Evolutionary conservation across 139 green algal genomes (phyloP), one percentile per base, ranked within the genome.

Genomic region (Zygnema circumcarinatum): DNA sequence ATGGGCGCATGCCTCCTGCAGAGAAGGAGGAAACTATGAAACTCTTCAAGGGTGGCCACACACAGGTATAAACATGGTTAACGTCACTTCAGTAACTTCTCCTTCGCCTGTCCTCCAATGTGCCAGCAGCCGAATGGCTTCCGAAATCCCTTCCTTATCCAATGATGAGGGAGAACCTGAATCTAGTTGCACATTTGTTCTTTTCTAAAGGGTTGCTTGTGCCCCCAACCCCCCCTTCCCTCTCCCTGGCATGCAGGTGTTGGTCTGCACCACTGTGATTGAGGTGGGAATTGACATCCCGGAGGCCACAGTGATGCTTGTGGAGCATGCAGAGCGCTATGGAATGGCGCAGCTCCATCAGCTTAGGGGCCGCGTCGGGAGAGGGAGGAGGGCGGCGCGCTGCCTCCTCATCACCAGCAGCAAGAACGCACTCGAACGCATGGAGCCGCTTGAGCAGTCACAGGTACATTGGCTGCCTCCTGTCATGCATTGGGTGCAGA

Each of bases 291-390:
- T 99, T 62, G 96, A 98, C 79, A 93, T 98, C 52, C 95, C 94
- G 0, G 93, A 96, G 42, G 96, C 96, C 0, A 94, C 92, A 2
- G 87, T 98, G 2, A 98, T 99, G 84, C 88, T 98, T 35, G 94
- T 99, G n/a, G 93, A 98, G 88, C 92, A 98, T 76, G 95, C 96
- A 3, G 96, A 98, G n/a, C 91, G 95, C 11, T 92, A 92, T 81
- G 96, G 96, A 36, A 92, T 98, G 79, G 96, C 96, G 0, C 94
- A 98, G 93, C 93, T 99, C 89, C 96, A 99, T 88, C 96, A 98
- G 93, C 93, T 98, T 80, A 84, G 96, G 20, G 96, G 96, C 0
- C 84, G 96, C 1, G 96, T 98, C 54, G 95, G 95, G 1, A 89
- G 96, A 40, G 91, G 93, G 20, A 36, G 2, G 67, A 67, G 92